phyloP scores from a whole-genome alignment of 2,329 filamentous ascomycete species.

The Eutypa lata region DNA sequence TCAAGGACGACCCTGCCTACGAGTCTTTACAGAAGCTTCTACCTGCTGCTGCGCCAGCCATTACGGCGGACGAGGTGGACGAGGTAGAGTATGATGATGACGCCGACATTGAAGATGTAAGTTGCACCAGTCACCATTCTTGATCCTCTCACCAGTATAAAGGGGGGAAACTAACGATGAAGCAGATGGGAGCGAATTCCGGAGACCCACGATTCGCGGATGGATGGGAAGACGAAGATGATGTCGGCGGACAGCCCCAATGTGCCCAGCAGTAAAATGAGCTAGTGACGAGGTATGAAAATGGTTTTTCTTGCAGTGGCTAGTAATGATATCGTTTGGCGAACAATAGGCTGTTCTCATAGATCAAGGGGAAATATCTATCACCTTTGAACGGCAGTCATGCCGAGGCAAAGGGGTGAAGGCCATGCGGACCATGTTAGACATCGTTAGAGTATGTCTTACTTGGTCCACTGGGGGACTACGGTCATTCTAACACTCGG shows the following conservation, averaged over 20 bases:
- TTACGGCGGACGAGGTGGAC: constrained; percentile 73
- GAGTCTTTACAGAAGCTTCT: constrained; percentile 72
- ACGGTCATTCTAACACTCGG: too few species aligned
- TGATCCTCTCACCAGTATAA: neutral
- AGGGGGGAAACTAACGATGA: constrained; percentile 21
- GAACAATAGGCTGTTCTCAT: too few species aligned
- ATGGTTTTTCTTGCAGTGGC: constrained; percentile 7
- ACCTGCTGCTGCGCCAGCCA: constrained; percentile 59
- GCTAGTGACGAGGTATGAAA: constrained; percentile 27
- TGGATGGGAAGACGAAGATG: constrained; percentile 70
- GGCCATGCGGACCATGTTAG: too few species aligned
- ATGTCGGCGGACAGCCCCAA: constrained; percentile 63
- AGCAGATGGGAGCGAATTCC: constrained; percentile 67
- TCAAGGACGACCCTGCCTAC: constrained; percentile 67
- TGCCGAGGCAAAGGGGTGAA: too few species aligned
- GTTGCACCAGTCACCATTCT: constrained; percentile 20
- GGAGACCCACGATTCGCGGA: constrained; percentile 64
- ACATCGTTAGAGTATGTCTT: too few species aligned
- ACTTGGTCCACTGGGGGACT: too few species aligned
- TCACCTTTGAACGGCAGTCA: too few species aligned
- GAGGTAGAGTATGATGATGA: constrained; percentile 86
- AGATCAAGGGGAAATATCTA: too few species aligned
- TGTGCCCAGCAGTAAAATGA: constrained; percentile 67
- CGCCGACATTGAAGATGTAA: constrained; percentile 75
- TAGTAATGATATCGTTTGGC: neutral